phyloP scores from a whole-genome alignment of 2,329 filamentous ascomycete species.

The Ceratocystis colombiana region DNA sequence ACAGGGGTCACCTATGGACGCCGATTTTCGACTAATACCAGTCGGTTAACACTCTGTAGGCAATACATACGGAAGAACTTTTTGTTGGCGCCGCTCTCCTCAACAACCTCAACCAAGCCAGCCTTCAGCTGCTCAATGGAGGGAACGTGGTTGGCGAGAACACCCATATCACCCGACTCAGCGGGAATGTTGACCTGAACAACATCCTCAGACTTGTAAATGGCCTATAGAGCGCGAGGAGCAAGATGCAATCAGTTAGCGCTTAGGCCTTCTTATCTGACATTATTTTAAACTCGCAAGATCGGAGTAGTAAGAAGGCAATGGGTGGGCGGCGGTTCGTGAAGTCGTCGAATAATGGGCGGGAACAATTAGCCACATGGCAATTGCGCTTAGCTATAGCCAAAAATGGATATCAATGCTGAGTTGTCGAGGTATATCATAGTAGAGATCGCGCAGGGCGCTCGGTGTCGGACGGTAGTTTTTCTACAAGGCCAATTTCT shows the following conservation, averaged over 20 bases:
- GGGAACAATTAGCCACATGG: background rate
- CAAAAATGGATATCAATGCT: too few species aligned
- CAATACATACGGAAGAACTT: constrained; percentile 86
- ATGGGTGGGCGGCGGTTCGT: background rate
- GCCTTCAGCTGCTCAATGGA: constrained; percentile 99
- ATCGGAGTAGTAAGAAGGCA: background rate
- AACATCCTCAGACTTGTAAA: constrained; percentile 58
- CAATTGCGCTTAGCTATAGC: constrained; percentile 1
- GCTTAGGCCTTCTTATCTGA: constrained; percentile 19
- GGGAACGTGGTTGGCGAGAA: constrained; percentile 96
- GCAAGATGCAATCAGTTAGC: constrained; percentile 12
- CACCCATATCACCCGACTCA: constrained; percentile 98
- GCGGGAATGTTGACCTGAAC: constrained; percentile 98
- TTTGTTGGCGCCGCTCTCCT: constrained; percentile 83
- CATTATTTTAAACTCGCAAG: background rate
- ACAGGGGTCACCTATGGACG: background rate
- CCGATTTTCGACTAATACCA: background rate
- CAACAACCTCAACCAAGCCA: constrained; percentile 86
- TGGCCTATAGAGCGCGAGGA: constrained; percentile 42
- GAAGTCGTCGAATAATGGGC: background rate
- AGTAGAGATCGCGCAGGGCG: constrained; percentile 6
- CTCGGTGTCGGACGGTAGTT: background rate
- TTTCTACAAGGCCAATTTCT: background rate
- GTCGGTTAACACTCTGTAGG: background rate
- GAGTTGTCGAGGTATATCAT: constrained; percentile 7